Evolutionary conservation across 768 basidiomycete genomes (phyloP), one percentile per base, ranked within the genome.

Genomic region (Lactarius evosmus): DNA sequence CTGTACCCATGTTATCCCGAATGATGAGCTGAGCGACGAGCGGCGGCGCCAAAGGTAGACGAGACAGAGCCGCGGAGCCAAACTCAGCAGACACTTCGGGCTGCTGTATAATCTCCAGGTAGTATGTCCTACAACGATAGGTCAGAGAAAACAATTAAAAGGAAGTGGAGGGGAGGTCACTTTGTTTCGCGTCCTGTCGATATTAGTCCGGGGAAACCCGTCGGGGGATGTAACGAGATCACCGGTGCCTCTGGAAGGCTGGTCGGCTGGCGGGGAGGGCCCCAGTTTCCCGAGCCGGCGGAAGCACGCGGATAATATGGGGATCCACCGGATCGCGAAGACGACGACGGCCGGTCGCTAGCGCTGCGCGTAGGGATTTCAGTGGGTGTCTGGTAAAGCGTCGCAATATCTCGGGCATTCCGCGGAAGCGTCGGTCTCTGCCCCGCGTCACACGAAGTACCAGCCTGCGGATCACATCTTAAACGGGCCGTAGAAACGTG

Each of bases 71-170:
- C 25, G 83, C 82, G 56, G 82, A 77, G 53, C 89, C 88, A 74
- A 93, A 94, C 73, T 91, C 91, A 44, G 94, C 92, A 30, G 91
- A 87, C 65, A 82, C 82, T 67, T 83, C 80, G 11, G 94, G 94
- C 64, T 95, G 88, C 70, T 97, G 94, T 30, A 94, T 82, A 63
- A 95, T 85, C 72, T 91, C 86, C 19, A 97, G 85, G 54, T 88
- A 83, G 73, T 95, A 96, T 0, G 84, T 78, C 59, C 75, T 75
- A 36, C 4, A 34, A 34, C 11, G 30, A 56, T 34, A 22, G 19
- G 56, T 69, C 25, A 67, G 50, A 60, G 33, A 27, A 25, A 22
- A 19, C 55, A 51, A 52, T 36, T 49, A 41, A 33, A 36, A 63
- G 36, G 25, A 41, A 46, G 30, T 22, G 12, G 11, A 27, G 25